These are phyloP conservation scores for Hypoxylon crocopeplum DNA, from an alignment of 495 filamentous ascomycete genomes.

Conservation along the genomic window DNA sequence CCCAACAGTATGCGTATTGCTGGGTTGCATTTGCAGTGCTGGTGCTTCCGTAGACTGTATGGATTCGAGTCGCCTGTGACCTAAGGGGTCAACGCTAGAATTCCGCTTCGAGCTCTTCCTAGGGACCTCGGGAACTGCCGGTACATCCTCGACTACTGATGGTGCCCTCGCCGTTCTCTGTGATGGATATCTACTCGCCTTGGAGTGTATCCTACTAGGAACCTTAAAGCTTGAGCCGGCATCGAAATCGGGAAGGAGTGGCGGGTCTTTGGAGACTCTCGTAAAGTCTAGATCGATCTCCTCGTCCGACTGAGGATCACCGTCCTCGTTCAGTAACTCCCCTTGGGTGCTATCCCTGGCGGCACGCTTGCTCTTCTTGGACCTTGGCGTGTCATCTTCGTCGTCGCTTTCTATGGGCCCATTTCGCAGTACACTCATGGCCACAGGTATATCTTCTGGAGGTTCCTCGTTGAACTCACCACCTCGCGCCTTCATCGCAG, in stretches of 20 bases:
- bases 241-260: constrained; percentile 67
- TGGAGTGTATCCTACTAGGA: constrained; percentile 68
- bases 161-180: constrained; percentile 36
- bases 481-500: constrained; percentile 59
- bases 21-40: constrained; percentile 22
- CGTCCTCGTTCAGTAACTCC: constrained; percentile 54
- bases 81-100: constrained; percentile 39
- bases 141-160: constrained; percentile 31
- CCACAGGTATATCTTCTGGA: constrained; percentile 64
- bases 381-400: constrained; percentile 50
- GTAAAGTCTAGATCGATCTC: constrained; percentile 48
- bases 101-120: constrained; percentile 69
- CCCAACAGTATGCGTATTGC: constrained; percentile 19
- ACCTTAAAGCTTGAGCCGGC: constrained; percentile 67
- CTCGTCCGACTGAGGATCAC: constrained; percentile 47
- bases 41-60: constrained; percentile 17
- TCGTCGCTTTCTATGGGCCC: constrained; percentile 66
- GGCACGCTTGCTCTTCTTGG: constrained; percentile 30
- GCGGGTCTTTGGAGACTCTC: constrained; percentile 59
- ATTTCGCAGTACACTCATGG: constrained; percentile 61
- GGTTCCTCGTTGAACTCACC: constrained; percentile 63
- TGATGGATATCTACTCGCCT: constrained; percentile 52
- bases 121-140: constrained; percentile 56
- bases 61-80: constrained; percentile 18
- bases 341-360: constrained; percentile 44